Evolutionary conservation across 371 early-diverging fungal species (phyloP).

Genomic region (Blakeslea trispora): DNA sequence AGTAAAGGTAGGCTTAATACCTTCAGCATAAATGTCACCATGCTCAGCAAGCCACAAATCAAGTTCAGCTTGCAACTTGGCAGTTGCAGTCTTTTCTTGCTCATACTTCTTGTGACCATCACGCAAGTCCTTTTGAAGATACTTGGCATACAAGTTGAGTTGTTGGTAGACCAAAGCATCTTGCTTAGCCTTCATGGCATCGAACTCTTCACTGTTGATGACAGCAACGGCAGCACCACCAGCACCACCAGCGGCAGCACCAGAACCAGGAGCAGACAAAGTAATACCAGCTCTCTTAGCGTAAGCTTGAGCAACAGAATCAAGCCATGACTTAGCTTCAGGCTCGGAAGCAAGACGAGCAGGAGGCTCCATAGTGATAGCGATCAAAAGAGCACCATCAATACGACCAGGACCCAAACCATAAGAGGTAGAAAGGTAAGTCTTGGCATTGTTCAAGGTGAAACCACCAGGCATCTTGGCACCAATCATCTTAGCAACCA

Average conservation of each 20-base stretch:
- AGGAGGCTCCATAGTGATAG: conserved; percentile 86
- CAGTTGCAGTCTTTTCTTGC: conserved; percentile 66
- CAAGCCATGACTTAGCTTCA: conserved; percentile 91
- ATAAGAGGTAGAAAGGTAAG: conserved; percentile 66
- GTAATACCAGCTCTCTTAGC: conserved; percentile 80
- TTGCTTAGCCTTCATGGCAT: conserved; percentile 81
- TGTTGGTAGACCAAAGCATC: conserved; percentile 82
- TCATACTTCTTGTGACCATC: conserved; percentile 75
- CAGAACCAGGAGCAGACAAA: conserved; percentile 62
- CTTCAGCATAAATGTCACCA: conserved; percentile 85
- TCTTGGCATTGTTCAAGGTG: conserved; percentile 78
- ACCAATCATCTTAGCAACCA: conserved; percentile 84
- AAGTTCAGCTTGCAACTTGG: conserved; percentile 78
- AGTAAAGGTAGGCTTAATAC: conserved; percentile 85
- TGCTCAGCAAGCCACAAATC: conserved; percentile 92
- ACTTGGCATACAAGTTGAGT: conserved; percentile 86
- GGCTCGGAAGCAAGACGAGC: conserved; percentile 78
- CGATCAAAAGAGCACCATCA: conserved; percentile 82
- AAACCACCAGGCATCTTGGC: conserved; percentile 96
- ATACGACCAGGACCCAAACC: conserved; percentile 89
- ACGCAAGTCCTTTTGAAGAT: conserved; percentile 85
- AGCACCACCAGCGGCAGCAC: conserved; percentile 61
- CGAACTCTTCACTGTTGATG: conserved; percentile 90
- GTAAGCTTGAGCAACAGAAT: conserved; percentile 76
- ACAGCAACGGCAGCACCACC: conserved; percentile 68